Base-by-base conservation (phyloP, 352 stramenopile genomes). In the Globisporangium emineosum region DNA sequence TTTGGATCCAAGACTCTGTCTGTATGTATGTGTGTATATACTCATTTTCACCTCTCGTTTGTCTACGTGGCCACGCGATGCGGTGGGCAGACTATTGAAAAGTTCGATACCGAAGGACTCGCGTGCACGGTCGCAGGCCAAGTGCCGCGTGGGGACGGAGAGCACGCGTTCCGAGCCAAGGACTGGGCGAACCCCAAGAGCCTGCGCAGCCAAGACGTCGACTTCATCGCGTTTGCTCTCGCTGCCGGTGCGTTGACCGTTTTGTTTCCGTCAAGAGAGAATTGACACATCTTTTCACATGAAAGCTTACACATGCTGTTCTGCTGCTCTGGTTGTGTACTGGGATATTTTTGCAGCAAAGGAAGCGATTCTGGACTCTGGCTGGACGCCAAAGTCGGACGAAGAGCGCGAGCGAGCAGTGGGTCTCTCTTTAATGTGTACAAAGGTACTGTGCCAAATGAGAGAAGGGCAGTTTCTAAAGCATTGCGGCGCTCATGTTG, bases 211-310 rank as follows among this genome's bases (percentile, higher is more conserved):
- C 82, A 96, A 61, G 79, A 93, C 43, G 81, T 93, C 43, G 76
- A 94, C 68, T 96, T 96, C 57, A 95, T 97, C 60, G 79, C 79
- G 15, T 97, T 90, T 51, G 82, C 87, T 1, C 69, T 97, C 29
- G 86, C 88, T 29, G 88, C 89, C 69, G 82, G 85, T 93, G 62
- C n/a, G 69, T 8, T 51, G 0, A 25, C 6, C 19, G 13, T 9
- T n/a, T n/a, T n/a, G n/a, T n/a, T n/a, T n/a, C n/a, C n/a, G n/a
- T n/a, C n/a, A n/a, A n/a, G n/a, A n/a, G n/a, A n/a, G n/a, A n/a
- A n/a, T n/a, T n/a, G n/a, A n/a, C n/a, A n/a, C n/a, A n/a, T n/a
- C n/a, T n/a, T 51, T 13, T 29, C 2, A 17, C 30, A 27, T 56
- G 25, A n/a, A 10, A 3, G 2, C 27, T 56, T 37, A 56, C 50